Conservation (phyloP, 1,284 basidiomycete genomes). For the Stereum hirsutum region DNA sequence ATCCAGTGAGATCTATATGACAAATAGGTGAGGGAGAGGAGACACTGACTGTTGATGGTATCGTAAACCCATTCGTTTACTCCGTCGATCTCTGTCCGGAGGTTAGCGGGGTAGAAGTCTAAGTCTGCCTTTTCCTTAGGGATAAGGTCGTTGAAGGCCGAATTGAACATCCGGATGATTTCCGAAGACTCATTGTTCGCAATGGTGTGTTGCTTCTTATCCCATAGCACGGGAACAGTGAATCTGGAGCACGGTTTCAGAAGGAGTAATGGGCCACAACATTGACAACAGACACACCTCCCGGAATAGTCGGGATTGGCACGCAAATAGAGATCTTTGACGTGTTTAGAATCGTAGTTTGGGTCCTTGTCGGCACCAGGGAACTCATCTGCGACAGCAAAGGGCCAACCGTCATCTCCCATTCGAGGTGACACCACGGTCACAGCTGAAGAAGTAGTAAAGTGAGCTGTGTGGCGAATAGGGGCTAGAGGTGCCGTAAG, state of each 20-base stretch:
- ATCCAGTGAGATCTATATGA: neutral
- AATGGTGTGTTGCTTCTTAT: slow-evolving; percentile 82
- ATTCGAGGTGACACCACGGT: slow-evolving; percentile 83
- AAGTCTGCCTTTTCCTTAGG: slow-evolving; percentile 56
- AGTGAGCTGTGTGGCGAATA: neutral
- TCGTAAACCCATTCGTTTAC: slow-evolving; percentile 89
- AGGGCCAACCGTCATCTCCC: slow-evolving; percentile 84
- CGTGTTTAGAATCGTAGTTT: slow-evolving; percentile 57
- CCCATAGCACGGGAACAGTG: slow-evolving; percentile 94
- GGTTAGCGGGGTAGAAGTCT: slow-evolving; percentile 64
- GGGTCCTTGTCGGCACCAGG: slow-evolving; percentile 69
- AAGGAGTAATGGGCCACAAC: neutral
- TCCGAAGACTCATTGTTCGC: slow-evolving; percentile 95
- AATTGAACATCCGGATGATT: slow-evolving; percentile 90
- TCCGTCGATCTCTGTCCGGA: slow-evolving; percentile 74
- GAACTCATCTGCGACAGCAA: slow-evolving; percentile 63
- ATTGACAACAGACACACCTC: neutral
- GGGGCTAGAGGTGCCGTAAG: too few species aligned
- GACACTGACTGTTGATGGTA: slow-evolving; percentile 63
- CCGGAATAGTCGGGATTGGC: slow-evolving; percentile 65
- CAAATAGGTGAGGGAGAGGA: neutral
- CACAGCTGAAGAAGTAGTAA: slow-evolving; percentile 40
- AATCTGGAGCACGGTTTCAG: slow-evolving; percentile 33
- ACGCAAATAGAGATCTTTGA: slow-evolving; percentile 83
- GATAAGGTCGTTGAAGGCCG: slow-evolving; percentile 69